A percentile compares a stretch with the other conserved stretches of the same genome.
Conservation (phyloP, 2,329 filamentous ascomycete genomes). For the Cladobotryum mycophilum region DNA sequence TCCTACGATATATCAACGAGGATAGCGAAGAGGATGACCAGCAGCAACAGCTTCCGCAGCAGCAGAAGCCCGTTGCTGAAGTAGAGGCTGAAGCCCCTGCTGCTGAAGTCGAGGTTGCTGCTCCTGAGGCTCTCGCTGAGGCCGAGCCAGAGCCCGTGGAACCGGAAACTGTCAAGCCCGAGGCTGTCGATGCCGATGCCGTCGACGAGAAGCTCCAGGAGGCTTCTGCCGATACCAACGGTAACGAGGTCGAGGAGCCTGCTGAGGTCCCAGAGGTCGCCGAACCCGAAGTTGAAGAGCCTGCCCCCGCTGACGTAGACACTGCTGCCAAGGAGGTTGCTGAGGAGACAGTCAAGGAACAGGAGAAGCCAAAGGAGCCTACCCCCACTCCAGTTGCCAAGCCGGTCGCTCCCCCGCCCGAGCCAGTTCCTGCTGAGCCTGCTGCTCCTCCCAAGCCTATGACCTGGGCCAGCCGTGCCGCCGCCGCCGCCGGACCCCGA, state of each 20-base stretch:
- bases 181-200: conserved; percentile 44
- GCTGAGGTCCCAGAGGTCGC: conserved; percentile 33
- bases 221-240: conserved; percentile 35
- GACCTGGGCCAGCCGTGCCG: conserved; percentile 67
- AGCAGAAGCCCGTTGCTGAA: conserved; percentile 29
- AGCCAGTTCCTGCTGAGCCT: conserved; percentile 44
- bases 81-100: conserved; percentile 26
- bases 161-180: conserved; percentile 27
- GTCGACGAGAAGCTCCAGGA: conserved; percentile 76
- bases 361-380: conserved; percentile 62
- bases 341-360: conserved; percentile 46
- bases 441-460: conserved; percentile 51
- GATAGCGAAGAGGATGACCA: conserved; percentile 63
- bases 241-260: conserved; percentile 27
- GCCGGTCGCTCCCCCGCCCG: conserved; percentile 42
- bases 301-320: conserved; percentile 34
- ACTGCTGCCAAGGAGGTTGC: conserved; percentile 47
- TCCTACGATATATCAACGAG: conserved; percentile 87
- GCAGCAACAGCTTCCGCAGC: background rate
- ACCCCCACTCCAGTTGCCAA: conserved; percentile 45
- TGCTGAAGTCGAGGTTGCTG: conserved; percentile 17
- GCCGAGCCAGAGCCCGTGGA: conserved; percentile 24
- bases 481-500: conserved; percentile 51
- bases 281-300: conserved; percentile 30
- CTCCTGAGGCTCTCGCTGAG: conserved; percentile 24